These are phyloP conservation scores for Diospyros lotus DNA, from an alignment of 148 eudicot genomes.

Conservation along the genomic window DNA sequence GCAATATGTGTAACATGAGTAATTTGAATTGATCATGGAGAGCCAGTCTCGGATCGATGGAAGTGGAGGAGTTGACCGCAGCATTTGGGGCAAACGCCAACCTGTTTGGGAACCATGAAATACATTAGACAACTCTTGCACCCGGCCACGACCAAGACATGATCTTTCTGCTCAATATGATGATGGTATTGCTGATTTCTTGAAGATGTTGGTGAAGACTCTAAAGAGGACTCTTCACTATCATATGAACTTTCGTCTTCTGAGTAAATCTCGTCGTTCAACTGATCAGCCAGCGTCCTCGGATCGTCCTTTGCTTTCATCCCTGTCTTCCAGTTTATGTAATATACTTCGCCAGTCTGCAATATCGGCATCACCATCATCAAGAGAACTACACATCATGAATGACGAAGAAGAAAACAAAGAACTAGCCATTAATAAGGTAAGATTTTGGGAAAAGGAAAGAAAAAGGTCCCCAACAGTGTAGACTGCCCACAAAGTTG, in stretches of 20 bases:
- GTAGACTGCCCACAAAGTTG: neutral
- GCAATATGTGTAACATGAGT: no score
- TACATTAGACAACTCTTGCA: slow-evolving; percentile 93
- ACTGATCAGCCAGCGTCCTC: slow-evolving; percentile 25
- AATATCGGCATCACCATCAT: neutral
- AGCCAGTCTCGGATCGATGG: slow-evolving; percentile 38
- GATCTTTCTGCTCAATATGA: slow-evolving; percentile 8
- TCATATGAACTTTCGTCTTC: slow-evolving; percentile 36
- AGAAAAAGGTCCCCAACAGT: neutral
- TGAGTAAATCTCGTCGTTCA: slow-evolving; percentile 23
- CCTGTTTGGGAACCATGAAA: slow-evolving; percentile 87
- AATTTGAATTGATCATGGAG: neutral
- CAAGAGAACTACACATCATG: neutral
- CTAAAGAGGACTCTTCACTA: slow-evolving; percentile 56
- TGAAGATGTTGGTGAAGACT: slow-evolving; percentile 41
- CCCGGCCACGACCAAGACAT: slow-evolving; percentile 77
- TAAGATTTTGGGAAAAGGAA: neutral
- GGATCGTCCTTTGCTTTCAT: slow-evolving; percentile 69
- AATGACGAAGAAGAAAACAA: neutral
- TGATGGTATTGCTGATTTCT: slow-evolving; percentile 17
- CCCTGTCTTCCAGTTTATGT: slow-evolving; percentile 85
- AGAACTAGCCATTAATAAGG: neutral
- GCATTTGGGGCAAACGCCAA: slow-evolving; percentile 75
- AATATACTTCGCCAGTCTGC: slow-evolving; percentile 87
- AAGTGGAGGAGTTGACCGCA: slow-evolving; percentile 84